Percentiles rank a stretch among this genome's conserved stretches.
Conservation (phyloP, 2,329 filamentous ascomycete genomes). For the Calonectria leucothoes region DNA sequence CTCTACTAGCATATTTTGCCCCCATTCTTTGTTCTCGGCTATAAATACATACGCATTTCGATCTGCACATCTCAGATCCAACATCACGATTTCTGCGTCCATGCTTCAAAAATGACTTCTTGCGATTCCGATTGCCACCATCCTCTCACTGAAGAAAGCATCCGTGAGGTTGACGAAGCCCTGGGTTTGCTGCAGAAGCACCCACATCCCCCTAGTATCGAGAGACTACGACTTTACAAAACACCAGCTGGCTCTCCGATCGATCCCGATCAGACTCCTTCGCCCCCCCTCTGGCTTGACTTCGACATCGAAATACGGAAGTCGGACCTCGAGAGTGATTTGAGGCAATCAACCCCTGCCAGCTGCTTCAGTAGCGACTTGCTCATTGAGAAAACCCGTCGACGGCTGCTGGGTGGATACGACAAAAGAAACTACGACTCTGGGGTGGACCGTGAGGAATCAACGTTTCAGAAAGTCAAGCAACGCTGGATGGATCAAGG, state of each 20-base stretch:
- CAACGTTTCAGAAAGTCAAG: neutral
- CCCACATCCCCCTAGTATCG: neutral
- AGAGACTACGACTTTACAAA: neutral
- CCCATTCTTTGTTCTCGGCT: neutral
- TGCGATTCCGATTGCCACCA: too few relatives aligned
- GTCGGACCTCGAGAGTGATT: neutral
- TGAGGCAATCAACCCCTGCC: neutral
- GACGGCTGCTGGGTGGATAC: neutral
- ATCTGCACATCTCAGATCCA: too few relatives aligned
- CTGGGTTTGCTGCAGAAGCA: neutral
- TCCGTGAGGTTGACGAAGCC: neutral
- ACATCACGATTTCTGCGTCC: too few relatives aligned
- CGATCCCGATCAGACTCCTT: neutral
- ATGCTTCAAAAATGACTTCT: too few relatives aligned
- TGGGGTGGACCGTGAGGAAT: fast-evolving
- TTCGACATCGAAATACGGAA: neutral
- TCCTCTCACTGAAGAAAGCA: neutral
- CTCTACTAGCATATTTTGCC: neutral
- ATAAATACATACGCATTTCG: too few relatives aligned
- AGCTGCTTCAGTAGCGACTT: neutral
- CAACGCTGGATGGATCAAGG: neutral
- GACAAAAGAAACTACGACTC: neutral
- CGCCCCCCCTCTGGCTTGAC: neutral
- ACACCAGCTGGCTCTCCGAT: neutral
- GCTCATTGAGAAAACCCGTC: neutral